Conservation (phyloP, 2,329 filamentous ascomycete species). For the Biscogniauxia mediterranea region DNA sequence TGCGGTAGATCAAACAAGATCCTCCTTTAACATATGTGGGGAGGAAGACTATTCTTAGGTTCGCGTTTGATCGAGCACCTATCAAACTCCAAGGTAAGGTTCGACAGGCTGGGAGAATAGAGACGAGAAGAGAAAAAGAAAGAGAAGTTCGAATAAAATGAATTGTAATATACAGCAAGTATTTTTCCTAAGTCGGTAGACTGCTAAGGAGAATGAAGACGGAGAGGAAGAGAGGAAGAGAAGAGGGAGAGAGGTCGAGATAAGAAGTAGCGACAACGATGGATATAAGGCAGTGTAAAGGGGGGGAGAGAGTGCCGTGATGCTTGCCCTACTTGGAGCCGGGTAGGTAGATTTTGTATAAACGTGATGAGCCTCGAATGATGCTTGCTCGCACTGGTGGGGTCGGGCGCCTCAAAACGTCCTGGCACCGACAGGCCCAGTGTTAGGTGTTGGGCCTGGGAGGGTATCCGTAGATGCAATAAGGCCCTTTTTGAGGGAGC, state of each 20-base stretch:
- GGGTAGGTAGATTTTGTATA: conserved; percentile 36
- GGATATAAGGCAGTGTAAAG: conserved; percentile 18
- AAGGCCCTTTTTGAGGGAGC: conserved; percentile 38
- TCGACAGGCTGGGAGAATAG: not conserved
- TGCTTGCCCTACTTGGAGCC: conserved; percentile 22
- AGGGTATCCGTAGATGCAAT: conserved; percentile 40
- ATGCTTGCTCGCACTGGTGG: conserved; percentile 39
- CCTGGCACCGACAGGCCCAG: conserved; percentile 39
- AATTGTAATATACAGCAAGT: not conserved
- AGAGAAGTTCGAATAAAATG: not conserved
- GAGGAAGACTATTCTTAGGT: not conserved
- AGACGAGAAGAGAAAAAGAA: not conserved
- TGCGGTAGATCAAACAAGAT: not conserved
- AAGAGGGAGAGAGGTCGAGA: conserved; percentile 4
- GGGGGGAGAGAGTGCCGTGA: conserved; percentile 18
- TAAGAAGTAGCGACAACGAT: conserved; percentile 15
- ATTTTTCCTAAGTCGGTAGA: not conserved
- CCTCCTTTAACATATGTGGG: not conserved
- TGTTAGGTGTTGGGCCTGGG: conserved; percentile 41
- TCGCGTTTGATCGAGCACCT: not conserved
- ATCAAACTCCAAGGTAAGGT: not conserved
- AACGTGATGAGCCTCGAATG: conserved; percentile 37
- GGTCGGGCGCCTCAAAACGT: conserved; percentile 40
- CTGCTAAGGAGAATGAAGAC: conserved; percentile 5
- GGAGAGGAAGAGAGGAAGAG: conserved; percentile 3